Evolutionary conservation across 805 yeast genomes (phyloP), one percentile per base, ranked within the genome.

Genomic region (Candida easanensis): DNA sequence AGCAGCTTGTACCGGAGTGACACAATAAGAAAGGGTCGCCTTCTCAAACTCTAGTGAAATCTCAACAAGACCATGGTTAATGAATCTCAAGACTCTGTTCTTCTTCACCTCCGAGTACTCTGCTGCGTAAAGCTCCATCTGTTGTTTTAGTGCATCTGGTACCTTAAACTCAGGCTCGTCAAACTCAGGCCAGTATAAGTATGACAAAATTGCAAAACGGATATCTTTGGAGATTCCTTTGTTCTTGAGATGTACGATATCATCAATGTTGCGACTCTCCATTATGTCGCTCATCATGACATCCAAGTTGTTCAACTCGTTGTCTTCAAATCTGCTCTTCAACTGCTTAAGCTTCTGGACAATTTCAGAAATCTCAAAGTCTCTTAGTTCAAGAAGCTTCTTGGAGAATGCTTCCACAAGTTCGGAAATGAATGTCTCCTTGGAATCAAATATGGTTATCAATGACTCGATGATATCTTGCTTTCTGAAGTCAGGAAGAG

Each of bases 201-300:
- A 78, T 1, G 97, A 88, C 10, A 91, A 64, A 16, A 88, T 70
- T 3, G 83, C 71, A 0, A 87, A 77, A 41, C 77, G 78, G 25
- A 82, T 66, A 2, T 48, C 46, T 5, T 52, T 44, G 13, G 62
- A 50, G 36, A 56, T 41, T 21, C 49, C 33, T 17, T 39, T 14
- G 40, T 60, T 47, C 31, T 44, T 20, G 0, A 31, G 23, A 41
- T 68, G 73, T 15, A 77, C 63, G 5, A 55, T 44, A 4, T 46
- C 43, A 50, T 80, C 78, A 8, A 78, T 60, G 3, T 55, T 52
- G 41, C 70, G 66, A 52, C 95, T 83, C 21, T 76, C 77, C 16
- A 66, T 57, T 9, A 89, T 71, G 60, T 88, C 96, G 31, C 74
- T 65, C 15, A 89, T 69, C 98, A 93, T 93, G 8, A 91, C 88